Evolutionary conservation across 225 moss, liverwort and hornwort genomes (phyloP).

Genomic region (Asterella californica): DNA sequence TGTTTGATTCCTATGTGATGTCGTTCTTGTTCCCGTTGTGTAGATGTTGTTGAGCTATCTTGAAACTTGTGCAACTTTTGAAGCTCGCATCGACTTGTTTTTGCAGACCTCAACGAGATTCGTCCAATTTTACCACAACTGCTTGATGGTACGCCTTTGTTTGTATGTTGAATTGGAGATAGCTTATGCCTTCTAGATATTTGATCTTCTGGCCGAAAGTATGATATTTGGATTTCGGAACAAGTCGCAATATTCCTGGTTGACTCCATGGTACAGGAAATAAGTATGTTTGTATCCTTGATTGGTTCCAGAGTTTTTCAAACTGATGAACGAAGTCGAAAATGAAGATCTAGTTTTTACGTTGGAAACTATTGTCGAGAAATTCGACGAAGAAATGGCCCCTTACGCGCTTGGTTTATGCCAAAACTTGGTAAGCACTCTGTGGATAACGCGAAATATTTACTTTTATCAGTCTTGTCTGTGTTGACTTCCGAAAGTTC

Average conservation of each 20-base stretch:
- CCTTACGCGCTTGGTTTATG: conserved; percentile 98
- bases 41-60: not conserved
- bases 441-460: too few species aligned
- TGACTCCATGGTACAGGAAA: not conserved
- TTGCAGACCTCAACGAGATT: conserved; percentile 81
- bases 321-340: conserved; percentile 98
- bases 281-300: not conserved
- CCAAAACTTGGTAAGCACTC: conserved; percentile 74
- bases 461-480: not conserved
- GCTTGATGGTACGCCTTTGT: conserved; percentile 65
- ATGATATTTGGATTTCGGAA: not conserved
- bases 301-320: conserved; percentile 81
- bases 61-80: not conserved
- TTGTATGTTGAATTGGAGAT: not conserved
- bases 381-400: conserved; percentile 99
- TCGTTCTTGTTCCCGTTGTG: not conserved
- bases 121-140: conserved; percentile 92
- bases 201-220: not conserved
- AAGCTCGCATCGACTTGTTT: not conserved
- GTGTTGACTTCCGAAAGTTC: too few species aligned
- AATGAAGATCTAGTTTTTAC: conserved; percentile 99
- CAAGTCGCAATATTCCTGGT: not conserved
- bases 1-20: not conserved
- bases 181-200: not conserved
- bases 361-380: conserved; percentile 96